These are phyloP conservation scores for Fusarium sp. DNA, from an alignment of 2,329 filamentous ascomycete genomes.

Conservation along the genomic window DNA sequence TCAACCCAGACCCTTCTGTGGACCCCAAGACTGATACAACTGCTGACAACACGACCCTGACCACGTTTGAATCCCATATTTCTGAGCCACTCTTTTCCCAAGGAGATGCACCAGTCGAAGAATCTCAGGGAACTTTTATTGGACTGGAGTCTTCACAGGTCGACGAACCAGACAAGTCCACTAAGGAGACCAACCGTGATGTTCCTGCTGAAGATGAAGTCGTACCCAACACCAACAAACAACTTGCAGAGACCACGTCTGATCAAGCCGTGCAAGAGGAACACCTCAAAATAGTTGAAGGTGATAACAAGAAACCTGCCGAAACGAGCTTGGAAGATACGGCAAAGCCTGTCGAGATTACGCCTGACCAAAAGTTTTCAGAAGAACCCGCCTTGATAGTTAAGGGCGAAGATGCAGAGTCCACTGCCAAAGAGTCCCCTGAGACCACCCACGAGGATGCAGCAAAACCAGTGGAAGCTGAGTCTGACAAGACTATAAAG, in stretches of 20 bases:
- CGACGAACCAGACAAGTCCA: constrained; percentile 26
- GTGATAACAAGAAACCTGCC: not conserved
- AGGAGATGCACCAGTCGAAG: constrained; percentile 44
- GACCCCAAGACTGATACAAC: constrained; percentile 2
- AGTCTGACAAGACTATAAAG: not conserved
- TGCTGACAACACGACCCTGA: constrained; percentile 5
- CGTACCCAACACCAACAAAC: not conserved
- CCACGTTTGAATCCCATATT: constrained; percentile 40
- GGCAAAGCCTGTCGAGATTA: not conserved
- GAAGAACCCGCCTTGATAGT: not conserved
- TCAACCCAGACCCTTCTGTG: constrained; percentile 7
- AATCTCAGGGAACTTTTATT: constrained; percentile 43
- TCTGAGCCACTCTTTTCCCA: constrained; percentile 54
- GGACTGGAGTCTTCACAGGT: constrained; percentile 45
- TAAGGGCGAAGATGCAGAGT: not conserved
- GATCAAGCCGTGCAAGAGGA: constrained; percentile 1
- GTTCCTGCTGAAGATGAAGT: not conserved
- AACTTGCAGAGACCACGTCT: constrained; percentile 7
- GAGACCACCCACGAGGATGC: constrained; percentile 5
- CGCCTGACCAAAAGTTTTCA: constrained; percentile 1
- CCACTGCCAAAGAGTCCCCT: not conserved
- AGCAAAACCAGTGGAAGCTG: not conserved
- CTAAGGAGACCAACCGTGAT: constrained; percentile 7
- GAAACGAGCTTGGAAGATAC: not conserved
- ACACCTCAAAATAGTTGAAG: not conserved